Percentiles rank a stretch among this genome's conserved stretches.
These are phyloP conservation scores for Kwoniella shandongensis DNA, from an alignment of 768 basidiomycete species.

Conservation along the genomic window DNA sequence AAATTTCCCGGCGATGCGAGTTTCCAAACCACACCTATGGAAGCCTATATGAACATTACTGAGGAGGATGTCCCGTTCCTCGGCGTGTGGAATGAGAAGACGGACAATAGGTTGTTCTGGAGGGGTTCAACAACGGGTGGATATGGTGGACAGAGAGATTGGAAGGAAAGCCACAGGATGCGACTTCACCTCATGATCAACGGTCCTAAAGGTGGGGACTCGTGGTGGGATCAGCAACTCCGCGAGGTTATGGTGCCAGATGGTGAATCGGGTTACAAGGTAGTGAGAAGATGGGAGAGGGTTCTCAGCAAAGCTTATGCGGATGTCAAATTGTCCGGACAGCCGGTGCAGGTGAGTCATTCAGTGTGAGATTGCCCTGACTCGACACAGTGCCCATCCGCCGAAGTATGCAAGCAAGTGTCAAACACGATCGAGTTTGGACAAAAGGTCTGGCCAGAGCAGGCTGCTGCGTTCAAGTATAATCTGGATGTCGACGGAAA, in stretches of 20 bases:
- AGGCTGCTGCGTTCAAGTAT: constrained; percentile 66
- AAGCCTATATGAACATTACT: constrained; percentile 49
- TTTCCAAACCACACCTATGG: constrained; percentile 47
- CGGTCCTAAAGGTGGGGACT: constrained; percentile 52
- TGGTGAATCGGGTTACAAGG: constrained; percentile 37
- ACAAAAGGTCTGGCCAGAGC: constrained; percentile 55
- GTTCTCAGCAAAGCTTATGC: constrained; percentile 61
- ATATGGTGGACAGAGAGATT: constrained; percentile 53
- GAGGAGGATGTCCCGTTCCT: constrained; percentile 32
- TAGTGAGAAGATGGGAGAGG: constrained; percentile 33
- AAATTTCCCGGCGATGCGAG: constrained; percentile 50
- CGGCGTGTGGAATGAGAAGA: constrained; percentile 54
- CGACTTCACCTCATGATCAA: constrained; percentile 54
- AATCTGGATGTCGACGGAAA: constrained; percentile 52
- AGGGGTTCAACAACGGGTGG: constrained; percentile 56
- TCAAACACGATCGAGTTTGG: constrained; percentile 60
- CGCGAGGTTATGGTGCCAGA: constrained; percentile 51
- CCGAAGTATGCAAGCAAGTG: constrained; percentile 58
- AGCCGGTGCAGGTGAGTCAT: constrained; percentile 52
- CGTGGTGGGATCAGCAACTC: constrained; percentile 48
- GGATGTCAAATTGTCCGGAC: constrained; percentile 63
- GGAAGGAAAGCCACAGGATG: constrained; percentile 54
- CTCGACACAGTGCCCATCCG: constrained; percentile 53
- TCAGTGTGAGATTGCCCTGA: not conserved
- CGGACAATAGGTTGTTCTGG: constrained; percentile 55